phyloP scores from a whole-genome alignment of 495 filamentous ascomycete genomes.

The Thermochaetoides thermophila region DNA sequence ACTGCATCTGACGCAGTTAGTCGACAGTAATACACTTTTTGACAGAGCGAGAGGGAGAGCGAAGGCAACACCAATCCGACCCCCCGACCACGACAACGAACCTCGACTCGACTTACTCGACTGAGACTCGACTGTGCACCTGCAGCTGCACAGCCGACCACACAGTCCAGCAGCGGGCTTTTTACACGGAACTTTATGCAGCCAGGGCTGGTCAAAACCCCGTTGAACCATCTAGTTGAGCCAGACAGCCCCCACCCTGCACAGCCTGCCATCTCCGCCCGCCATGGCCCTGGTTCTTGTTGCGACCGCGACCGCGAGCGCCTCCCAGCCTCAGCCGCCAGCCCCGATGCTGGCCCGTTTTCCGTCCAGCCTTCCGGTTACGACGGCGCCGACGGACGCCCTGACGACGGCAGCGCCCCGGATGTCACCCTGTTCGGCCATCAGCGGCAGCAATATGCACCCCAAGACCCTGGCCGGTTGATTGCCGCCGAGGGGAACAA shows the following conservation, averaged over 20 bases:
- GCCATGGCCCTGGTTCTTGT: slow-evolving; percentile 71
- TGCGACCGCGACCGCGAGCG: too few relatives aligned
- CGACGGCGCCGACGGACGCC: slow-evolving; percentile 7
- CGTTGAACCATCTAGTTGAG: slow-evolving; percentile 40
- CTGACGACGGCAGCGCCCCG: slow-evolving; percentile 11
- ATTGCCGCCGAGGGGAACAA: slow-evolving; percentile 16
- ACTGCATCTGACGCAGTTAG: too few relatives aligned
- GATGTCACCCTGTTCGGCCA: slow-evolving; percentile 22
- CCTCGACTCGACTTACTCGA: too few relatives aligned
- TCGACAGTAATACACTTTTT: too few relatives aligned
- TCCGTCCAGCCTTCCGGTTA: too few relatives aligned
- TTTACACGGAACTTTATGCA: slow-evolving; percentile 65
- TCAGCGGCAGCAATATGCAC: too few relatives aligned
- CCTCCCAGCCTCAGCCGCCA: too few relatives aligned
- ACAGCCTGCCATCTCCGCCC: slow-evolving; percentile 32
- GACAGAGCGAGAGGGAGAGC: too few relatives aligned
- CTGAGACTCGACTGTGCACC: too few relatives aligned
- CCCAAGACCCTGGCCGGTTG: slow-evolving; percentile 30
- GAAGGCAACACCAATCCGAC: background rate
- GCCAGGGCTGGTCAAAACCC: slow-evolving; percentile 54
- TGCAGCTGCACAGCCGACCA: slow-evolving; percentile 51
- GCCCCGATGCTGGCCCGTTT: too few relatives aligned
- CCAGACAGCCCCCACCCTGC: slow-evolving; percentile 26
- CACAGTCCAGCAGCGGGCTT: too few relatives aligned
- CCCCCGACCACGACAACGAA: background rate